These are phyloP conservation scores for Wickerhamiella lipophila DNA, from an alignment of 805 yeast species.

Conservation along the genomic window DNA sequence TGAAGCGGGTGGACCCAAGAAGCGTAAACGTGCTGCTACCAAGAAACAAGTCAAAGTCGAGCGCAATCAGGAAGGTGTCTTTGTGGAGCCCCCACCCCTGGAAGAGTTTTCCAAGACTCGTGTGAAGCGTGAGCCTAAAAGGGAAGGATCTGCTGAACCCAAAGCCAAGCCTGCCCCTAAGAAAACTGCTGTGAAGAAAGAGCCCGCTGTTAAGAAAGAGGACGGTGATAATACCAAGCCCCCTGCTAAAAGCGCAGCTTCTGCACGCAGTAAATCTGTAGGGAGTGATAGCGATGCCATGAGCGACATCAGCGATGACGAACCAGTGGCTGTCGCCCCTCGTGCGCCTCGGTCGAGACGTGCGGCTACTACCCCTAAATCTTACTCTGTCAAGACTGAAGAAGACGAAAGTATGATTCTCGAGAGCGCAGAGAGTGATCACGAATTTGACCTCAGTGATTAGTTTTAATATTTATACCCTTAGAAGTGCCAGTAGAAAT, in stretches of 20 bases:
- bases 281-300: constrained; percentile 14
- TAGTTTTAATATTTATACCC: neutral
- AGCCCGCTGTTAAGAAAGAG: constrained; percentile 25
- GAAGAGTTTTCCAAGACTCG: constrained; percentile 14
- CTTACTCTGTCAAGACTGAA: neutral
- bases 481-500: too few species aligned
- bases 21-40: constrained; percentile 12
- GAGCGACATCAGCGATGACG: constrained; percentile 7
- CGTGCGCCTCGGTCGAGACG: neutral
- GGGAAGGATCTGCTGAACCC: constrained; percentile 8
- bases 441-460: neutral
- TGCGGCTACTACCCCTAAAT: constrained; percentile 4
- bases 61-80: neutral
- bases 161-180: constrained; percentile 7
- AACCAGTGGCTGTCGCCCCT: neutral
- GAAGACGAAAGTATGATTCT: constrained; percentile 4
- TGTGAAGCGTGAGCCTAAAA: constrained; percentile 12
- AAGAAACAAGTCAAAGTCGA: constrained; percentile 10
- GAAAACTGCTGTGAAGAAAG: constrained; percentile 20
- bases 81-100: constrained; percentile 20
- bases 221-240: constrained; percentile 19
- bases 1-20: constrained; percentile 21
- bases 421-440: neutral
- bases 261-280: constrained; percentile 4
- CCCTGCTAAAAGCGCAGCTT: neutral